Base-by-base conservation (phyloP, 768 basidiomycete genomes). In the Tulasnella sp. region DNA sequence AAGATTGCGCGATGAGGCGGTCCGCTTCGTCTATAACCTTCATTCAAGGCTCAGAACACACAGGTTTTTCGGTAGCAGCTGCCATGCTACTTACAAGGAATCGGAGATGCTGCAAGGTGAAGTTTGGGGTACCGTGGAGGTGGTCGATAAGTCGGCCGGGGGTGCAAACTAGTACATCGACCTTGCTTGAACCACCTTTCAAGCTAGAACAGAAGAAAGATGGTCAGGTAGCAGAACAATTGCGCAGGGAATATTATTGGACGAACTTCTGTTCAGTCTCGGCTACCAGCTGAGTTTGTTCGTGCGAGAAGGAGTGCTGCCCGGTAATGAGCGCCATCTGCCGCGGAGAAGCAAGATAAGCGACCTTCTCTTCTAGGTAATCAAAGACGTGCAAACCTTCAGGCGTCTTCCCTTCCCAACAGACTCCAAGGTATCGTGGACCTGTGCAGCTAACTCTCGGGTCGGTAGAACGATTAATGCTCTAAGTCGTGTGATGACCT, bases 11-110 rank as follows among this genome's bases (percentile, higher is more conserved):
- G 12, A 99, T 88, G 0, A 99, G 88, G n/a, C 96, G 90, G 84
- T 99, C 98, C 0, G 98, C 98, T 86, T 99, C 98, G 84, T 99
- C 98, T 78, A 99, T 95, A 39, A 99, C 92, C 96, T 97, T 79
- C 14, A 31, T 34, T 68, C 27, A 27, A 31, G 34, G 9, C 5
- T 14, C 56, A 27, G 19, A 38, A n/a, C 44, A 14, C 46, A 6
- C 44, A n/a, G 10, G 46, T 39, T 34, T 0, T 39, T 21, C 52
- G 21, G 56, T 21, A 16, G n/a, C 34, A 72, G 27, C 31, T 34
- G 14, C 5, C 2, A 14, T 42, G n/a, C 7, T 31, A n/a, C 10
- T 78, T 1, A 95, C 97, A 80, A 99, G 87, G 85, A 96, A 99
- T n/a, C 97, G 92, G 9, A 99, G 88, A 85, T 99, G 96, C 83